Percentiles rank a stretch among this genome's conserved stretches.
Evolutionary conservation across 176 grass and related monocot genomes (phyloP).

Genomic region (Lolium multiflorum): DNA sequence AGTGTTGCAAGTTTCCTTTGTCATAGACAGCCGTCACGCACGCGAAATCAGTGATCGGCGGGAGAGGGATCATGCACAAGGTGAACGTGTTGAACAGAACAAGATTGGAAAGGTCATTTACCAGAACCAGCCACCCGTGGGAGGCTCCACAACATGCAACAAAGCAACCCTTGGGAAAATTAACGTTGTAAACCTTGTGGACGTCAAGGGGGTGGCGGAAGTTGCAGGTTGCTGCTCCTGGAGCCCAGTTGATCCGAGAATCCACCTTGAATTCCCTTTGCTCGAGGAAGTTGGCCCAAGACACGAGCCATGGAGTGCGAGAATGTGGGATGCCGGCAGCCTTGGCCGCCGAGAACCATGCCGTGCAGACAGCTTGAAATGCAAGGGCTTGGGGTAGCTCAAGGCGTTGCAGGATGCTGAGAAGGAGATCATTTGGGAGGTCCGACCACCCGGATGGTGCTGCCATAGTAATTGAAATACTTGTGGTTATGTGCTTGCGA

Average conservation of each 20-base stretch:
- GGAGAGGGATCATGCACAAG: neutral
- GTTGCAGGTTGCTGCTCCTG: neutral
- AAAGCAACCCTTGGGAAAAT: neutral
- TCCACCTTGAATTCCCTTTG: neutral
- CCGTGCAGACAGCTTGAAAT: neutral
- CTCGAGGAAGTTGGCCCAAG: neutral
- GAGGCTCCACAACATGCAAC: neutral
- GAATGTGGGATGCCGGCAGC: neutral
- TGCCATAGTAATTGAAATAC: neutral
- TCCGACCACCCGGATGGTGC: neutral
- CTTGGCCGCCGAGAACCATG: neutral
- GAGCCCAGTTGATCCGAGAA: too few species aligned
- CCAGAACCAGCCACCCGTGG: neutral
- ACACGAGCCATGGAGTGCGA: slow-evolving; percentile 14
- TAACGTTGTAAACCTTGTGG: neutral
- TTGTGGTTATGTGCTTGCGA: neutral
- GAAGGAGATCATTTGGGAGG: slow-evolving; percentile 28
- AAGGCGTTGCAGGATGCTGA: neutral
- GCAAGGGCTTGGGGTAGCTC: slow-evolving; percentile 8
- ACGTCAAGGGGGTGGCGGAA: too few species aligned
- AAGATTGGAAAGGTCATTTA: slow-evolving; percentile 7
- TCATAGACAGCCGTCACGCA: neutral
- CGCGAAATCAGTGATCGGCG: neutral
- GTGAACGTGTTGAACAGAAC: slow-evolving; percentile 9
- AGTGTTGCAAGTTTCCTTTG: neutral